Conservation (phyloP, 164 flowering plant species). For the Warburgia ugandensis region DNA sequence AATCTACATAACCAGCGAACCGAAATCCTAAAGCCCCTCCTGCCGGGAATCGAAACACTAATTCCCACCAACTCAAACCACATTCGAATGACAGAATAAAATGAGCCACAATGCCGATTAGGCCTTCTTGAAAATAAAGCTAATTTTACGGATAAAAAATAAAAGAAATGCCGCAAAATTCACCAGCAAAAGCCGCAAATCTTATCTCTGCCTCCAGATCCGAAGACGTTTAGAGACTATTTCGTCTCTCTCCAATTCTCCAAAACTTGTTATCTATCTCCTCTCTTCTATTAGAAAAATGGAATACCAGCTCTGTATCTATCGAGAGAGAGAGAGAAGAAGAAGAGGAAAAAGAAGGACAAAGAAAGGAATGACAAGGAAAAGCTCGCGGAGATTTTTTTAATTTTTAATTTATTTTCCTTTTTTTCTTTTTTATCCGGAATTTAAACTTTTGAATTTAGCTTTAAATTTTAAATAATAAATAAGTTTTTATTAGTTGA, state of each 20-base stretch:
- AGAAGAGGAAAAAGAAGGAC: not conserved
- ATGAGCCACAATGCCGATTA: too few relatives aligned
- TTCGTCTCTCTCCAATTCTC: not conserved
- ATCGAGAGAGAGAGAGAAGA: constrained; percentile 1
- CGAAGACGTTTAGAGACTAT: not conserved
- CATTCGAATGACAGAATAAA: too few relatives aligned
- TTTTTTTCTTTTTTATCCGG: not conserved
- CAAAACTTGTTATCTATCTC: too few relatives aligned
- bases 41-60: constrained; percentile 13
- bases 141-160: not conserved
- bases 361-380: not conserved
- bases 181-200: not conserved
- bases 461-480: not conserved
- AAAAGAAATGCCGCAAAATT: not conserved
- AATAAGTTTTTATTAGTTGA: not conserved
- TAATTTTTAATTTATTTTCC: not conserved
- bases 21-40: constrained; percentile 7
- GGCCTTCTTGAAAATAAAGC: not conserved
- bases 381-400: constrained; percentile 7
- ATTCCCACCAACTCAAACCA: not conserved
- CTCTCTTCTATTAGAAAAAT: not conserved
- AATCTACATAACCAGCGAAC: not conserved
- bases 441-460: too few relatives aligned
- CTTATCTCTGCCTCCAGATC: not conserved
- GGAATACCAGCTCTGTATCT: not conserved